Evolutionary conservation across 176 grass and related monocot genomes (phyloP).

Genomic region (Pharus latifolius): DNA sequence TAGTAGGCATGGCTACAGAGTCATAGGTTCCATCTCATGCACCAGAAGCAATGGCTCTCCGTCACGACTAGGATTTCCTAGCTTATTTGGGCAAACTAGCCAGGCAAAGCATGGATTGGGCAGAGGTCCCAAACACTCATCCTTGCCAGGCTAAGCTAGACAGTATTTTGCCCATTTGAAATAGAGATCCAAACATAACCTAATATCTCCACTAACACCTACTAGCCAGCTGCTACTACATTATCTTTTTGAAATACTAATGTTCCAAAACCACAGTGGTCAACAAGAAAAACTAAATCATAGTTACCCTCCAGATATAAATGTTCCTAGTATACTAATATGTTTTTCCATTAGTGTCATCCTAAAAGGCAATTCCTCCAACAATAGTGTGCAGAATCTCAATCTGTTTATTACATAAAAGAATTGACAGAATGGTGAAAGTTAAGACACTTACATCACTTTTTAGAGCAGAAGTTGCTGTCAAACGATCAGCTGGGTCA

Average conservation of each 20-base stretch:
- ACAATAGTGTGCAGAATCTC: background rate
- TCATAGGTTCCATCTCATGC: background rate
- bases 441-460: constrained; percentile 61
- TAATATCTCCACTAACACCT: too few species aligned
- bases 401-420: background rate
- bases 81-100: too few species aligned
- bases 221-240: background rate
- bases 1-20: background rate
- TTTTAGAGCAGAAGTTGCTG: constrained; percentile 52
- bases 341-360: background rate
- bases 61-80: too few species aligned
- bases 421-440: background rate
- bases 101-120: too few species aligned
- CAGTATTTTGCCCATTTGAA: too few species aligned
- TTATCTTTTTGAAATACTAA: background rate
- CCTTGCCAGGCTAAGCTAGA: too few species aligned
- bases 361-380: background rate
- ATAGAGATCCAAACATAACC: too few species aligned
- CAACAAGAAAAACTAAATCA: background rate
- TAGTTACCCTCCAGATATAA: background rate
- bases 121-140: too few species aligned
- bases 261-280: background rate
- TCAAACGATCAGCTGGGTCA: constrained; percentile 69
- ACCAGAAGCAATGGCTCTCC: too few species aligned
- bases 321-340: background rate